Conservation (phyloP, 2,329 filamentous ascomycete species). For the Celoporthe dispersa region DNA sequence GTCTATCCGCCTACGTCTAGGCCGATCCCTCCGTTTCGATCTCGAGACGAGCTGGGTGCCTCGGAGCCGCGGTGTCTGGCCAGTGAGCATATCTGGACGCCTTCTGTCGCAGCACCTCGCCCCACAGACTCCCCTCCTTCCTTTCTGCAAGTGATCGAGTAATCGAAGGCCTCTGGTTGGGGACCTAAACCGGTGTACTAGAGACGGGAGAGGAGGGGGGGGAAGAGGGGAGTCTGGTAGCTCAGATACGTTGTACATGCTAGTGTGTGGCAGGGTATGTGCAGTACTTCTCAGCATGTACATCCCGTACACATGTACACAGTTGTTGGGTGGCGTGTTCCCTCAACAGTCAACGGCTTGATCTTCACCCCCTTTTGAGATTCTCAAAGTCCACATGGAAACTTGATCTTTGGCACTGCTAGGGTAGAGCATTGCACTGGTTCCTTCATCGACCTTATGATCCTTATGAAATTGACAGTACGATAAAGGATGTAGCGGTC, state of each 20-base stretch:
- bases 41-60: neutral
- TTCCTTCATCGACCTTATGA: neutral
- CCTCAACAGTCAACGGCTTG: neutral
- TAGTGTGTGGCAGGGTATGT: neutral
- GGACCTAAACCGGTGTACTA: neutral
- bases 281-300: neutral
- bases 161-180: neutral
- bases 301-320: neutral
- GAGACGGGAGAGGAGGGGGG: neutral
- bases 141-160: neutral
- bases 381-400: no score
- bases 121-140: constrained; percentile 1
- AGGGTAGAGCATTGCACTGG: neutral
- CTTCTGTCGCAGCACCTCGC: neutral
- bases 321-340: neutral
- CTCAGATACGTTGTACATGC: constrained; percentile 1
- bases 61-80: neutral
- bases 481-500: neutral
- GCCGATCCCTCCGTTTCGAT: neutral
- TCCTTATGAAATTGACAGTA: neutral
- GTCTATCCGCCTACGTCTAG: constrained; percentile 4
- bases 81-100: no score
- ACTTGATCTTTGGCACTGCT: neutral
- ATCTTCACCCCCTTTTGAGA: neutral
- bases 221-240: no score